These are phyloP conservation scores for Castanospermum australe DNA, from an alignment of 306 rosid genomes.

Conservation along the genomic window DNA sequence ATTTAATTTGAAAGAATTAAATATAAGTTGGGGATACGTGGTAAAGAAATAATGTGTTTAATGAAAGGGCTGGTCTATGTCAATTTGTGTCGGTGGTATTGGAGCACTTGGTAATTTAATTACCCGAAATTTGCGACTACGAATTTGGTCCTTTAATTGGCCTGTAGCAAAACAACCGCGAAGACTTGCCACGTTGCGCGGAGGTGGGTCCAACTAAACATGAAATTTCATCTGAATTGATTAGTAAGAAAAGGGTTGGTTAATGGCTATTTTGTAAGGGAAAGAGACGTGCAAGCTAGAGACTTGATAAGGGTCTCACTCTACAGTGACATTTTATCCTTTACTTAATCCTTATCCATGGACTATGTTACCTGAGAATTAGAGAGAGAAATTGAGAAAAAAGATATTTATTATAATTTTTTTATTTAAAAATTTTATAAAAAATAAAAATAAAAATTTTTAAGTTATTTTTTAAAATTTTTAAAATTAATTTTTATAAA, in stretches of 20 bases:
- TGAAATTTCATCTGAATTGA: not conserved
- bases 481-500: too few relatives aligned
- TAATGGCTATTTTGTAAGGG: slow-evolving; percentile 14
- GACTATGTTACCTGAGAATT: too few relatives aligned
- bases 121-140: not conserved
- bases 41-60: not conserved
- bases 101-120: not conserved
- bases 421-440: too few relatives aligned
- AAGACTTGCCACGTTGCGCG: slow-evolving; percentile 14
- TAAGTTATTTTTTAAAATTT: too few relatives aligned
- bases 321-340: not conserved
- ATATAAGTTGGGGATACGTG: not conserved
- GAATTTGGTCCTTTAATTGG: not conserved
- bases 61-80: not conserved
- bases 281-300: slow-evolving; percentile 23
- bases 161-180: not conserved
- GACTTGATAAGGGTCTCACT: not conserved
- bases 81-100: not conserved
- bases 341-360: not conserved
- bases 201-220: slow-evolving; percentile 12
- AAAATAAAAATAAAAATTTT: too few relatives aligned
- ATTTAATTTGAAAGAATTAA: not conserved
- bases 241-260: not conserved
- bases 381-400: too few relatives aligned
- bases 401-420: too few relatives aligned